Evolutionary conservation across 306 rosid genomes (phyloP), one percentile per base, ranked within the genome.

Genomic region (Medicago ruthenica): DNA sequence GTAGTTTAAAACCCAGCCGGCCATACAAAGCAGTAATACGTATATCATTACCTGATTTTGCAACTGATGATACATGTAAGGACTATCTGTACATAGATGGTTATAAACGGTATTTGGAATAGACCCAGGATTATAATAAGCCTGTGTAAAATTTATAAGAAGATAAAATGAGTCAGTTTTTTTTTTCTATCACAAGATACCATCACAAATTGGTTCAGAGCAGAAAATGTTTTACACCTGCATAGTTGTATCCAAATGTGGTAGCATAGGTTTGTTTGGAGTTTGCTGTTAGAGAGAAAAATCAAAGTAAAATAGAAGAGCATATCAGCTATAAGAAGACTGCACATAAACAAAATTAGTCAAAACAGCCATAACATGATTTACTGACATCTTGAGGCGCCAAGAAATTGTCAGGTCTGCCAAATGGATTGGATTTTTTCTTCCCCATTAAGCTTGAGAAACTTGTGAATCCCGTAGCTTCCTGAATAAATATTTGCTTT

Each of bases 371-470:
- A 63, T 48, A 31, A 84, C 73, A 82, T 63, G 39, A 70, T 45
- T 51, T 22, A 71, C 77, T 82, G 45, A 76, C 89, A 76, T 87
- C 80, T 78, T 53, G 70, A 67, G n/a, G n/a, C n/a, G n/a, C n/a
- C n/a, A n/a, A n/a, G n/a, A n/a, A n/a, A n/a, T n/a, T n/a, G n/a
- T n/a, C n/a, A n/a, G n/a, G n/a, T n/a, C 59, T 71, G 37, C 39
- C 72, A 74, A 74, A 57, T 11, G 39, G 27, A 77, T 45, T 73
- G 65, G 78, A 47, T 71, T 86, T 74, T 64, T 76, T 79, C 9
- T 37, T 81, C 67, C 41, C 87, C 80, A 83, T 83, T 55, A 42
- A 70, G 67, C 78, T 76, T 9, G 5, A 53, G 27, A 77, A 55
- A 47, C 36, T 63, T 18, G 60, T 15, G 70, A 78, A n/a, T 27